A percentile compares a stretch with the other conserved stretches of the same genome.
phyloP scores from a whole-genome alignment of 129 eudicot species.

The Helichrysum umbraculigerum region DNA sequence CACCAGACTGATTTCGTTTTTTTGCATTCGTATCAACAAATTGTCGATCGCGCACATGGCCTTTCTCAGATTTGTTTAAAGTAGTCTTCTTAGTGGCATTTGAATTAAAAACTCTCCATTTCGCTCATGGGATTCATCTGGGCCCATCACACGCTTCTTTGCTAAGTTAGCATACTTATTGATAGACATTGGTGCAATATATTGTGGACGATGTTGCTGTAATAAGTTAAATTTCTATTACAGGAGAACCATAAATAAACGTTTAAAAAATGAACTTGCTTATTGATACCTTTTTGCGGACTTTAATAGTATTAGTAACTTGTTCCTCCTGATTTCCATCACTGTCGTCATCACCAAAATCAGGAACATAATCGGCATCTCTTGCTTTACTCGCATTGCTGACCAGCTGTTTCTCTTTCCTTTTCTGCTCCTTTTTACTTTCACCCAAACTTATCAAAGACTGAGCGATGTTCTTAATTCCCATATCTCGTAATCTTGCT shows the following conservation, averaged over 20 bases:
- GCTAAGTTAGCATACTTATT: conserved; percentile 3
- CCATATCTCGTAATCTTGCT: neutral
- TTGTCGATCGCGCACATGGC: neutral
- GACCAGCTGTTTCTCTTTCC: neutral
- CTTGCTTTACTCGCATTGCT: neutral
- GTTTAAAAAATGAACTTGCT: neutral
- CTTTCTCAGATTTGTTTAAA: neutral
- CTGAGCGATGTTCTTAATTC: neutral
- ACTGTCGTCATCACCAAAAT: neutral
- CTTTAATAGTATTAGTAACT: neutral
- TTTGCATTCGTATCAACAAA: neutral
- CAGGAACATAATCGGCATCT: neutral
- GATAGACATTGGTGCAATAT: neutral
- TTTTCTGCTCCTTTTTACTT: neutral
- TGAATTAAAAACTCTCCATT: neutral
- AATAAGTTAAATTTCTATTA: neutral
- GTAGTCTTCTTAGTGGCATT: neutral
- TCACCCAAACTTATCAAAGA: neutral
- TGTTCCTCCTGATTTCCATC: neutral
- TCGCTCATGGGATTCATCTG: neutral
- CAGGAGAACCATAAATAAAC: neutral
- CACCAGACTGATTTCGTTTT: neutral
- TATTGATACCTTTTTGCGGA: neutral
- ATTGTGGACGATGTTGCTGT: conserved; percentile 4
- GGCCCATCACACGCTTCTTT: neutral